A percentile compares a stretch with the other conserved stretches of the same genome.
These are phyloP conservation scores for Ramichloridium luteum DNA, from an alignment of 2,329 filamentous ascomycete species.

Conservation along the genomic window DNA sequence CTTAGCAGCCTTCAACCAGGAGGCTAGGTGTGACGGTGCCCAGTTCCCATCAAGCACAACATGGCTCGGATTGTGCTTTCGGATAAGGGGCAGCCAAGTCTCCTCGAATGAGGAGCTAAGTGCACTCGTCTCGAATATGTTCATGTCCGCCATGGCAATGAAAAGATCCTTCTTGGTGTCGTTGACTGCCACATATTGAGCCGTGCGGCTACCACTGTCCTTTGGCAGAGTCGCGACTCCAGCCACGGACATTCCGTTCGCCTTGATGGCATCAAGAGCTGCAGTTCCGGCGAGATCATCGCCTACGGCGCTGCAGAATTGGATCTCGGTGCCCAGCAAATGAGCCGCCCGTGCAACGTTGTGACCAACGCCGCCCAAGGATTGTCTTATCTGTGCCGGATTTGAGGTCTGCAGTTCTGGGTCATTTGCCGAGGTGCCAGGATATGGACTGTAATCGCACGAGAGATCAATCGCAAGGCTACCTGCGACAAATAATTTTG, in stretches of 20 bases:
- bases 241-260: conserved; percentile 50
- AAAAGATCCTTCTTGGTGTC: conserved; percentile 69
- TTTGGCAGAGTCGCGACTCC: conserved; percentile 42
- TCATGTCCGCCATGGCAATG: conserved; percentile 95
- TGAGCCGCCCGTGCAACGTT: conserved; percentile 83
- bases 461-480: conserved; percentile 81
- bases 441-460: conserved; percentile 55
- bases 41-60: conserved; percentile 83
- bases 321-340: conserved; percentile 51
- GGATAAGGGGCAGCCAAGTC: conserved; percentile 50
- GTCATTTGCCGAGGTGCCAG: conserved; percentile 27
- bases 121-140: conserved; percentile 48
- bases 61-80: conserved; percentile 53
- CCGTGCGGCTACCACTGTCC: conserved; percentile 51
- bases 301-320: conserved; percentile 69
- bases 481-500: conserved; percentile 88
- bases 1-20: conserved; percentile 54
- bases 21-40: conserved; percentile 51
- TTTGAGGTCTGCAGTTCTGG: conserved; percentile 69
- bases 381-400: conserved; percentile 65
- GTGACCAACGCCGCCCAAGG: conserved; percentile 79
- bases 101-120: conserved; percentile 35
- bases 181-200: conserved; percentile 87
- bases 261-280: conserved; percentile 53
- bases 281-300: conserved; percentile 67